These are phyloP conservation scores for Candida odintsovae DNA, from an alignment of 805 yeast genomes.

Conservation along the genomic window DNA sequence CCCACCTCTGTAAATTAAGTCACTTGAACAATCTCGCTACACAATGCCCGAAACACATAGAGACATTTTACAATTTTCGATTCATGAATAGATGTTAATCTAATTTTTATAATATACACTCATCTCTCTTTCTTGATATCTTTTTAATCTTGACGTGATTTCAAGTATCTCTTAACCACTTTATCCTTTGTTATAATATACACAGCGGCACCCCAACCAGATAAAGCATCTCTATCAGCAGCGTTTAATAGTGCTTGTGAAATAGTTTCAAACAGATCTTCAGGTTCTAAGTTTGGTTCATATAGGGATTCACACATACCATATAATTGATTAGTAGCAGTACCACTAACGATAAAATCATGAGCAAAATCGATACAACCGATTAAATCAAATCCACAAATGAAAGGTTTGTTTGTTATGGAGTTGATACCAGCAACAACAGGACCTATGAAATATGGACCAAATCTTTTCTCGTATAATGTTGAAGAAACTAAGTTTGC, in stretches of 20 bases:
- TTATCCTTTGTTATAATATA: slow-evolving; percentile 89
- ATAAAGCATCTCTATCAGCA: slow-evolving; percentile 92
- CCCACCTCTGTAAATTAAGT: too few species aligned
- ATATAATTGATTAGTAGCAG: slow-evolving; percentile 92
- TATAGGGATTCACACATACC: slow-evolving; percentile 98
- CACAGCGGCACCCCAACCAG: slow-evolving; percentile 98
- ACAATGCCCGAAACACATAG: too few species aligned
- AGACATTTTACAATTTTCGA: not conserved
- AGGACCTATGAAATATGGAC: slow-evolving; percentile 96
- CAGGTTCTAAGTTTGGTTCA: slow-evolving; percentile 91
- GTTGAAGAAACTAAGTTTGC: slow-evolving; percentile 90
- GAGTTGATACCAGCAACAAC: slow-evolving; percentile 92
- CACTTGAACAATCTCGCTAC: too few species aligned
- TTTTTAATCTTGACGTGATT: slow-evolving; percentile 87
- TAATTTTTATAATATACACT: not conserved
- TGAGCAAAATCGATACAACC: slow-evolving; percentile 95
- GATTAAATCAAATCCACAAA: slow-evolving; percentile 93
- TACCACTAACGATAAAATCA: slow-evolving; percentile 93
- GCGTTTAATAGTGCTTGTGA: slow-evolving; percentile 92
- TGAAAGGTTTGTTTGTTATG: slow-evolving; percentile 76
- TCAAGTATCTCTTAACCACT: slow-evolving; percentile 79
- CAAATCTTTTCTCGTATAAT: slow-evolving; percentile 85
- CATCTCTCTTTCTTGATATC: not conserved
- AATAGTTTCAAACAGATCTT: slow-evolving; percentile 91
- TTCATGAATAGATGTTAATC: not conserved